Conservation (phyloP, 495 filamentous ascomycete genomes). For the Bryoglossum gracile region DNA sequence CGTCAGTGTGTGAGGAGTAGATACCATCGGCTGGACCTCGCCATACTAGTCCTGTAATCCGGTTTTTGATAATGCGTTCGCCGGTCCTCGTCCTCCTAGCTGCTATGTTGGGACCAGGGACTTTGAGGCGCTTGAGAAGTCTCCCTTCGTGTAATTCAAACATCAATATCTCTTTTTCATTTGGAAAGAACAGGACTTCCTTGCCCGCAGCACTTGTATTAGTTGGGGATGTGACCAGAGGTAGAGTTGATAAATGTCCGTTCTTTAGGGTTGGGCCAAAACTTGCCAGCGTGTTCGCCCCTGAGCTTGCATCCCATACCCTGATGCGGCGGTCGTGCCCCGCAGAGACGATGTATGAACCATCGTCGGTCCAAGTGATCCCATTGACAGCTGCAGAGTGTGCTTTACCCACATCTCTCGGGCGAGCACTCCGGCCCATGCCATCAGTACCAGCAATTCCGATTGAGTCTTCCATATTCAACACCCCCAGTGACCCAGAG, state of each 20-base stretch:
- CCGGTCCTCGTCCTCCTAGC: constrained; percentile 31
- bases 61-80: constrained; percentile 42
- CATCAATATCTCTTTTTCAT: constrained; percentile 68
- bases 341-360: constrained; percentile 62
- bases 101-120: constrained; percentile 46
- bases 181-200: constrained; percentile 67
- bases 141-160: constrained; percentile 68
- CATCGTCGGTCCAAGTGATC: constrained; percentile 73
- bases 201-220: constrained; percentile 41
- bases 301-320: constrained; percentile 73
- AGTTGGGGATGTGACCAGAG: constrained; percentile 54
- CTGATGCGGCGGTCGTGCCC: constrained; percentile 77
- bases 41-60: constrained; percentile 66
- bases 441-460: constrained; percentile 47
- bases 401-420: constrained; percentile 48
- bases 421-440: constrained; percentile 39
- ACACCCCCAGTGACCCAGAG: constrained; percentile 59
- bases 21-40: constrained; percentile 44
- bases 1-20: constrained; percentile 41
- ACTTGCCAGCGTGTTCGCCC: constrained; percentile 74
- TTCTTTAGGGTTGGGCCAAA: constrained; percentile 77
- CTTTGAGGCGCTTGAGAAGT: constrained; percentile 60
- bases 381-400: constrained; percentile 77
- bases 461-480: constrained; percentile 76
- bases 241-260: constrained; percentile 52